Base-by-base conservation (phyloP, 2,329 filamentous ascomycete species). In the Rhynchosporium agropyri region DNA sequence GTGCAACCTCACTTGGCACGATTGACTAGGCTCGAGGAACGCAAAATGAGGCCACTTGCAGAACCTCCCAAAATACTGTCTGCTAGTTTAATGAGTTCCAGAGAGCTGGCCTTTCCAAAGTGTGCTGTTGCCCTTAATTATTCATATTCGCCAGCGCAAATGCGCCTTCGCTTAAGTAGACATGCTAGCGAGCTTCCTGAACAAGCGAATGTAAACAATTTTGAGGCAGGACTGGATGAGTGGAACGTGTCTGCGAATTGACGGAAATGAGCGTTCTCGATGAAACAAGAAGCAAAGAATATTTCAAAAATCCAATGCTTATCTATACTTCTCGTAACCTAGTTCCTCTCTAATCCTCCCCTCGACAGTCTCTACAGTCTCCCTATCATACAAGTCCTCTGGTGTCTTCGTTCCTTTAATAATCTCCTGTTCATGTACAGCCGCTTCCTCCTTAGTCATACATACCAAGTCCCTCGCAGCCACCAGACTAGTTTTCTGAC, bases 381-480 rank as follows among this genome's bases (percentile, higher is more conserved):
- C 84, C 15, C 76, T 73, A 70, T 89, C 86, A 73, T 97, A 99
- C 31, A 97, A 66, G 0, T 94, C 88, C 67, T 90, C 88, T 0
- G 85, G 79, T 8, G 74, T 77, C 77, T 88, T 90, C 1, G 82
- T 83, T 0, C 85, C 90, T 70, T 85, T 88, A 50, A 98, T 79
- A 1, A 98, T 82, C 72, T 91, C 81, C 74, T 87, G 90, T 74
- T 96, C 91, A 76, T 99, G 95, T 63, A 84, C 82, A 15, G 82
- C 78, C 3, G 90, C 91, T 76, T 97, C 93, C 65, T 97, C 93
- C 75, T 93, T 96, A 0, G 93, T 97, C 91, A 97, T 91, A 70
- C 90, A 90, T 0, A 97, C 92, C 64, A 97, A 74, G 51, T 96
- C 88, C 33, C 83, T 81, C 69, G 94, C 77, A 38, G 81, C 76